Evolutionary conservation across 352 stramenopile genomes (phyloP), one percentile per base, ranked within the genome.

Genomic region (Phytophthora hibernalis): DNA sequence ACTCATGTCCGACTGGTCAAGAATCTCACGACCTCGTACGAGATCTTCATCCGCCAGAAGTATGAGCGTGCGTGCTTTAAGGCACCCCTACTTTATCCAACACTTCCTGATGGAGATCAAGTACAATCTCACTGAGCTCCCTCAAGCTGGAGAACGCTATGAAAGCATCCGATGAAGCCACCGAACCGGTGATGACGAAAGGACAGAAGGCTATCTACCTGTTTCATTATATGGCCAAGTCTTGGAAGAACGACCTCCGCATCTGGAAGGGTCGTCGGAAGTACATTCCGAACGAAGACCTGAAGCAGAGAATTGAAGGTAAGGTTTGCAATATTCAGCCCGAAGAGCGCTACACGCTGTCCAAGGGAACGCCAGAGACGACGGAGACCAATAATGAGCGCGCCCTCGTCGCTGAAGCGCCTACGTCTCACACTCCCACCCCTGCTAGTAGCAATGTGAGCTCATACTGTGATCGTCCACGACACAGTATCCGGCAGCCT

Each of bases 401-500:
- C 0, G 49, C 16, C 2, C 45, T 38, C 5, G 24, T 49, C 31
- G 42, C 42, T 12, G 18, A 28, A 28, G 24, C 24, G 24, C 24
- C 24, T 5, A 28, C 42, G 20, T 16, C 42, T 28, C 42, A 31
- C n/a, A n/a, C n/a, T n/a, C n/a, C n/a, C n/a, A n/a, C n/a, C n/a
- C n/a, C n/a, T n/a, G n/a, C n/a, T n/a, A n/a, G n/a, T n/a, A n/a
- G n/a, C n/a, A n/a, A n/a, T n/a, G n/a, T n/a, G n/a, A n/a, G n/a
- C n/a, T n/a, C n/a, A n/a, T n/a, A n/a, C n/a, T n/a, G n/a, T n/a
- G 21, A 20, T 9, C 10, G 22, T 18, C 33, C 50, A 6, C 50
- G 33, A 18, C 50, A 56, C 20, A 1, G 47, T 7, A 56, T 48
- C n/a, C 33, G 31, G 2, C 50, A 56, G 61, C 93, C 74, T n/a